Evolutionary conservation across 495 filamentous ascomycete species (phyloP).

Genomic region (Aspergillus incahuasiensis): DNA sequence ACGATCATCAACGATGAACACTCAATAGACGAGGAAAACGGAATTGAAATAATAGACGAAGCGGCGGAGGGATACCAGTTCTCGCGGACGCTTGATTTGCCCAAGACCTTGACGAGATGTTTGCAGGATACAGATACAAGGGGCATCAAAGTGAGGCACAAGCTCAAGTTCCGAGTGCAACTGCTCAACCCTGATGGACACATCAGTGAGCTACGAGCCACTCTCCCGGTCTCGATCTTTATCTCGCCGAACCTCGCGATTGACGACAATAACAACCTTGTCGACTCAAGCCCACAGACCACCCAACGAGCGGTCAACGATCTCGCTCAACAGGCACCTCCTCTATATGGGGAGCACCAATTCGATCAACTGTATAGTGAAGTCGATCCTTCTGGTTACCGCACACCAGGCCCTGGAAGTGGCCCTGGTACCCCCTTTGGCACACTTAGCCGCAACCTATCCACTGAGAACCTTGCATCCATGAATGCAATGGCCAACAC

Average conservation of each 20-base stretch:
- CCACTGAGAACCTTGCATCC: conserved; percentile 70
- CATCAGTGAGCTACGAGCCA: conserved; percentile 83
- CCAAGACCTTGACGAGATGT: conserved; percentile 70
- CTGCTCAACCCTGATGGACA: conserved; percentile 93
- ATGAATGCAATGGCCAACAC: conserved; percentile 54
- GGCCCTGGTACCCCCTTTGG: conserved; percentile 72
- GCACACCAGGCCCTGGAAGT: conserved; percentile 68
- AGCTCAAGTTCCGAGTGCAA: conserved; percentile 78
- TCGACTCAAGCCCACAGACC: conserved; percentile 45
- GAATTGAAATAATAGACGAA: conserved; percentile 64
- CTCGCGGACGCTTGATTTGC: conserved; percentile 62
- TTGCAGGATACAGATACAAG: conserved; percentile 79
- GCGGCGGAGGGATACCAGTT: conserved; percentile 77
- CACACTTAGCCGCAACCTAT: conserved; percentile 68
- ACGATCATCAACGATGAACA: conserved; percentile 61
- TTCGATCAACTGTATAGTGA: conserved; percentile 88
- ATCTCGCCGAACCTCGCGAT: conserved; percentile 88
- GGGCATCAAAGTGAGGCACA: conserved; percentile 83
- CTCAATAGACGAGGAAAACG: conserved; percentile 53
- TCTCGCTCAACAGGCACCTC: conserved; percentile 62
- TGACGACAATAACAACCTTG: conserved; percentile 70
- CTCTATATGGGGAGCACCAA: conserved; percentile 79
- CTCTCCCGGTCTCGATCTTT: conserved; percentile 81
- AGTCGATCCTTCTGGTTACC: conserved; percentile 67
- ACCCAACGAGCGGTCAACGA: conserved; percentile 33